phyloP scores from a whole-genome alignment of 257 asterid genomes.

The Solanum habrochaites region DNA sequence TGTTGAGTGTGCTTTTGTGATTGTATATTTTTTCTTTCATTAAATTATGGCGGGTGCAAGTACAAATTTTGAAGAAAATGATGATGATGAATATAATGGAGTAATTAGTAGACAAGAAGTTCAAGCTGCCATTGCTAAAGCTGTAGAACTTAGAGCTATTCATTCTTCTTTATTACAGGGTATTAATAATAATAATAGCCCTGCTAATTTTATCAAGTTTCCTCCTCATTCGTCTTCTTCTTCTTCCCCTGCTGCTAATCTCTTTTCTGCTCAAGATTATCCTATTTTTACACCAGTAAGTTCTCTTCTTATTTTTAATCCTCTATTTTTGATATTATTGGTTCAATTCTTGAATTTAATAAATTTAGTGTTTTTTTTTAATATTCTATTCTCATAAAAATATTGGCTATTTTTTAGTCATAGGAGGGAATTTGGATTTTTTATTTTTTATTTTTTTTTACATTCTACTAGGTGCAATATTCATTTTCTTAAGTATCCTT shows the following conservation, averaged over 20 bases:
- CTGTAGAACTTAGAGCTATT: constrained; percentile 84
- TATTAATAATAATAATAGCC: constrained; percentile 14
- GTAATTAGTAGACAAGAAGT: constrained; percentile 36
- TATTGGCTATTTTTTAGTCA: background rate
- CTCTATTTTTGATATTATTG: background rate
- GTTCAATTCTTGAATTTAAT: background rate
- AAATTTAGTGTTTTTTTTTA: background rate
- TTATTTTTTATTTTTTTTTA: no score
- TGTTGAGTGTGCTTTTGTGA: background rate
- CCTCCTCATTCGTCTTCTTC: constrained; percentile 54
- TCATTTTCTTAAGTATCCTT: no score
- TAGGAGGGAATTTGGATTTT: background rate
- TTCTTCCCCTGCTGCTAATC: constrained; percentile 23
- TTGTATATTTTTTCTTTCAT: background rate
- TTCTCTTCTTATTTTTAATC: background rate
- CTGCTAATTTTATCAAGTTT: constrained; percentile 25
- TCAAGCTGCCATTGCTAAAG: constrained; percentile 72
- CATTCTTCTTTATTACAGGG: constrained; percentile 79
- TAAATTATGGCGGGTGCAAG: background rate
- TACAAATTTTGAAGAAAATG: constrained; percentile 7
- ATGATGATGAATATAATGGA: constrained; percentile 9
- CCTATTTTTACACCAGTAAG: constrained; percentile 93
- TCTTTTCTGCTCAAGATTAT: constrained; percentile 70
- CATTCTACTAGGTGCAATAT: background rate
- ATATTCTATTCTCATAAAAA: background rate